A percentile compares a stretch with the other conserved stretches of the same genome.
phyloP scores from a whole-genome alignment of 345 rosid species.

The Arabidopsis thaliana region TAIR10.1 NC_003076.8:24089001-24089500 shows the following conservation, averaged over 20 bases:
- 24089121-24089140: neutral
- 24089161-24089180: conserved; percentile 1
- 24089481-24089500: conserved; percentile 7
- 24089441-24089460: neutral
- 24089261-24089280: conserved; percentile 30
- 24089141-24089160: conserved; percentile 20
- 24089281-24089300: conserved; percentile 18
- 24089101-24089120: conserved; percentile 14
- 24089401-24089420: conserved; percentile 36
- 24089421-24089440: conserved; percentile 43
- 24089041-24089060: neutral
- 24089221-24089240: conserved; percentile 1
- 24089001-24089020: neutral
- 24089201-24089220: conserved; percentile 19
- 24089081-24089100: neutral
- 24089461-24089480: conserved; percentile 25
- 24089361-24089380: conserved; percentile 32
- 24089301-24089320: conserved; percentile 39
- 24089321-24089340: conserved; percentile 31
- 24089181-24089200: conserved; percentile 9
- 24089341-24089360: conserved; percentile 30
- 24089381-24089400: conserved; percentile 21
- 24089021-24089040: neutral
- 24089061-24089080: conserved; percentile 1
- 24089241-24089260: conserved; percentile 20